Evolutionary conservation across 75 land plant genomes (phyloP).

Genomic region (Pinus taeda): DNA sequence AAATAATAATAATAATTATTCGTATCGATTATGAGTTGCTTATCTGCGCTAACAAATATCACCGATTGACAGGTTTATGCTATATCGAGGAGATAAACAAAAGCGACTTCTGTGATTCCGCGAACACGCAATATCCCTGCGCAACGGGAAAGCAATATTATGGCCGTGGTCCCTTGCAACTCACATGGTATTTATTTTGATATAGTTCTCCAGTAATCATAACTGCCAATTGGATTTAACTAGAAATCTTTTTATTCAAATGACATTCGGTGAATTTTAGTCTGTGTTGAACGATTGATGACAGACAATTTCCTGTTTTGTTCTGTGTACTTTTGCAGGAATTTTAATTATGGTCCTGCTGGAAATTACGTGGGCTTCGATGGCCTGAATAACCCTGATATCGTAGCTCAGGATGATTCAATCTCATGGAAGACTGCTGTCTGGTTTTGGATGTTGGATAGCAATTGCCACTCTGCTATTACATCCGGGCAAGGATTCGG

Average conservation of each 20-base stretch:
- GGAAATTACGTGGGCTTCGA: slow-evolving; percentile 37
- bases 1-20: too few species aligned
- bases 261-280: too few species aligned
- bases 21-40: too few species aligned
- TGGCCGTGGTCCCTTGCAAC: neutral
- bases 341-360: slow-evolving; percentile 64
- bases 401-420: slow-evolving; percentile 32
- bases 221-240: too few species aligned
- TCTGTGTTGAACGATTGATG: too few species aligned
- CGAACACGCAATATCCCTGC: neutral
- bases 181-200: neutral
- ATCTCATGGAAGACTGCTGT: slow-evolving; percentile 57
- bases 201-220: too few species aligned
- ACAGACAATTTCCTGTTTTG: too few species aligned
- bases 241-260: too few species aligned
- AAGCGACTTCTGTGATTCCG: neutral
- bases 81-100: too few species aligned
- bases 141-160: neutral
- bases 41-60: too few species aligned
- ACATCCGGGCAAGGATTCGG: slow-evolving; percentile 37
- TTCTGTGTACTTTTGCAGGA: slow-evolving; percentile 28
- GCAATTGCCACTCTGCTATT: slow-evolving; percentile 24
- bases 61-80: too few species aligned
- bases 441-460: slow-evolving; percentile 62
- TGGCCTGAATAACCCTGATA: slow-evolving; percentile 44